phyloP scores from a whole-genome alignment of 768 basidiomycete genomes.

The Sporobolomyces roseus region DNA sequence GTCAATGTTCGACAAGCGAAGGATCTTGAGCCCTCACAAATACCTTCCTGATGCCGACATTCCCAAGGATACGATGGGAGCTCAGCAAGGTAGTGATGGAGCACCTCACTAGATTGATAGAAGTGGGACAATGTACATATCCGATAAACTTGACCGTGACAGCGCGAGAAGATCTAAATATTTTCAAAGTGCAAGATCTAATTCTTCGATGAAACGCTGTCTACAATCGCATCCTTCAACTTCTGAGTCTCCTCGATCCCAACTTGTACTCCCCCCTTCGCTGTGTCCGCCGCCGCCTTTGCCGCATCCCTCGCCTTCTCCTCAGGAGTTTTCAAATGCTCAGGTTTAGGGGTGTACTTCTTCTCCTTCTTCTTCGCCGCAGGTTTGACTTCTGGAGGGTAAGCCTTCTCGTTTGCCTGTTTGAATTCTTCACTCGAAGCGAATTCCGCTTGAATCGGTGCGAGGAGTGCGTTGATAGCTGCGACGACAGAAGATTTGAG shows the following conservation, averaged over 20 bases:
- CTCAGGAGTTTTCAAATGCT: constrained; percentile 39
- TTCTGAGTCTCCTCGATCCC: constrained; percentile 22
- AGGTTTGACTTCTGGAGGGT: constrained; percentile 56
- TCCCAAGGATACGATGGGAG: constrained; percentile 18
- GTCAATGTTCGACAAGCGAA: constrained; percentile 76
- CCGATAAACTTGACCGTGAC: too few relatives aligned
- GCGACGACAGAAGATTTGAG: constrained; percentile 73
- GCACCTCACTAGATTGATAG: neutral
- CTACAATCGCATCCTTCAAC: constrained; percentile 25
- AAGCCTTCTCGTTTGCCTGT: constrained; percentile 69
- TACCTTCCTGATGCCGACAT: constrained; percentile 17
- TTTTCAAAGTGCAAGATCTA: too few relatives aligned
- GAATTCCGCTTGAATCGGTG: constrained; percentile 75
- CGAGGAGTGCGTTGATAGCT: constrained; percentile 68
- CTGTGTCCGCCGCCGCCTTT: constrained; percentile 18
- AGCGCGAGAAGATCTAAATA: too few relatives aligned
- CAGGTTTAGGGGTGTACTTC: constrained; percentile 42
- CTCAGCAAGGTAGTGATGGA: constrained; percentile 2
- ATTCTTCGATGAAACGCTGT: constrained; percentile 6
- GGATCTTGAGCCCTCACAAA: constrained; percentile 76
- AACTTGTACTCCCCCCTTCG: constrained; percentile 3
- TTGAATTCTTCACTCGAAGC: constrained; percentile 76
- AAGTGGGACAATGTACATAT: too few relatives aligned
- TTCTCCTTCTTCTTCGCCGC: constrained; percentile 59
- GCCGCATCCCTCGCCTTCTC: constrained; percentile 30